Percentiles rank a stretch among this genome's conserved stretches.
Conservation (phyloP, 2,329 filamentous ascomycete species). For the Aspergillus sp. region DNA sequence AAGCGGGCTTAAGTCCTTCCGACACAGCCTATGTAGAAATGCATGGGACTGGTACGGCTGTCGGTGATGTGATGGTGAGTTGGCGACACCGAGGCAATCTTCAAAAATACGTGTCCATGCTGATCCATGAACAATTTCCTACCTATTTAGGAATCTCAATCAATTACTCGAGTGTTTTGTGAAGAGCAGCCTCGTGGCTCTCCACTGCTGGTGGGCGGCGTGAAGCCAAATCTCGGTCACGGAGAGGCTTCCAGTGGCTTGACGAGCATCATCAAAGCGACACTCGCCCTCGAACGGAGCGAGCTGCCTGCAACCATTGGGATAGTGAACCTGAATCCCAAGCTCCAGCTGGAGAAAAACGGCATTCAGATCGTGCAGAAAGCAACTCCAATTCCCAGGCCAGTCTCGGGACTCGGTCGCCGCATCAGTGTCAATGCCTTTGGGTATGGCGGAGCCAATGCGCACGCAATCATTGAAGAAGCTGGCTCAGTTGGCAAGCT, state of each 20-base stretch:
- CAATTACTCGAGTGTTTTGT: not conserved
- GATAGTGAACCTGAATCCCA: not conserved
- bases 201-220: not conserved
- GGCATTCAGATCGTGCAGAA: slow-evolving; percentile 4
- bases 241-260: not conserved
- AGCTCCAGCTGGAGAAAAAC: slow-evolving; percentile 3
- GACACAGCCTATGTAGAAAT: slow-evolving; percentile 42
- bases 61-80: slow-evolving; percentile 34
- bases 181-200: not conserved
- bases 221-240: not conserved
- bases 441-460: slow-evolving; percentile 51
- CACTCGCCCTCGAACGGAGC: not conserved
- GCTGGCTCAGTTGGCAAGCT: not conserved
- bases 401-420: not conserved
- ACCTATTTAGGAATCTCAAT: slow-evolving; percentile 16
- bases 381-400: not conserved
- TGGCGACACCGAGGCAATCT: too few relatives aligned
- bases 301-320: not conserved
- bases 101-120: too few relatives aligned
- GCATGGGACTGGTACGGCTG: slow-evolving; percentile 47
- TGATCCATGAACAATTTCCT: too few relatives aligned
- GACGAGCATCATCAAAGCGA: not conserved
- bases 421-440: slow-evolving; percentile 45
- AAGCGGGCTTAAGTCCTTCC: slow-evolving; percentile 38
- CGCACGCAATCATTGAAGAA: slow-evolving; percentile 44